Base-by-base conservation (phyloP, 2,329 filamentous ascomycete species). In the Arthrobotrys musiformis region DNA sequence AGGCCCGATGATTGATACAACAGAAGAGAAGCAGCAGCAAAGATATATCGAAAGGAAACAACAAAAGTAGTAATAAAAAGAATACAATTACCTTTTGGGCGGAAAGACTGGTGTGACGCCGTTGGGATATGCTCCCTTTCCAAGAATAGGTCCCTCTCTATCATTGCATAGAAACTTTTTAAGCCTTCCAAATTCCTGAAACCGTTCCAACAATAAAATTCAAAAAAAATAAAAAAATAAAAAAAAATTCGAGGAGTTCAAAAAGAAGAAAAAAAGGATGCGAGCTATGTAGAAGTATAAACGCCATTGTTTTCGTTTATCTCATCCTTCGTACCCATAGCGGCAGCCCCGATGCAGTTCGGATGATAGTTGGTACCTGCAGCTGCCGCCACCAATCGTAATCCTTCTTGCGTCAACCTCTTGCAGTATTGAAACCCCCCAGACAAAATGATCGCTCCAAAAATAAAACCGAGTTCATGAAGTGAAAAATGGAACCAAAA, bases 91-190 rank as follows among this genome's bases (percentile, higher is more conserved):
- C 58, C 58, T 68, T 68, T 54, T 33, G 26, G 44, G 48, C 33
- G 48, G 26, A 68, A 64, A 52, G 26, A 56, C 44, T 46, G 46
- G 37, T 54, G 28, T 40, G 61, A 75, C 70, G 70, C 70, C 70
- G 17, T 62, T 13, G 69, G 68, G 70, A 75, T 75, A 24, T 35
- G 70, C 62, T 75, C 70, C 70, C 70, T 62, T 40, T 68, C 42
- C 70, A 52, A 73, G 42, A 66, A 72, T 35, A 70, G 44, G 17
- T 63, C 48, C 60, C 46, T 46, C 68, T 72, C 68, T 72, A 64
- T 72, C 35, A 37, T 28, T 70, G 42, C 68, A 56, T 56, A 58
- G 54, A 58, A 58, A 58, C 54, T 58, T 72, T 72, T 72, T 72
- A 40, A 46, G 35, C 33, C 33, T 54, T 50, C 46, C 58, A 28